Conservation (phyloP, 2,329 filamentous ascomycete species). For the Phaeosphaeriaceae sp. region DNA sequence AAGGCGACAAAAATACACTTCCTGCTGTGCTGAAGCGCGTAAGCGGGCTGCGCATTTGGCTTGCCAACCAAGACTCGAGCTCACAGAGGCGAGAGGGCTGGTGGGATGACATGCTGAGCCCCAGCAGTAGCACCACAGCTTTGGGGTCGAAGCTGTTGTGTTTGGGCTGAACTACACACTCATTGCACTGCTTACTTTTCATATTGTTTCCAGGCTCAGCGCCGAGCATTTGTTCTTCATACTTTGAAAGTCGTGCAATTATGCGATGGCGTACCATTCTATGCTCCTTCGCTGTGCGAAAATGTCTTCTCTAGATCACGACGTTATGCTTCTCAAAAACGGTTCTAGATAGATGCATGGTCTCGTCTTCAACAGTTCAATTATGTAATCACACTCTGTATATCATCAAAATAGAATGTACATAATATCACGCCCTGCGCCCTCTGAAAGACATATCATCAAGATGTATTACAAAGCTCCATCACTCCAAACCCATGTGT, state of each 20-base stretch:
- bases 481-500: not conserved
- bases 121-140: constrained; percentile 32
- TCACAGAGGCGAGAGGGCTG: constrained; percentile 33
- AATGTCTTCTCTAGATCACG: not conserved
- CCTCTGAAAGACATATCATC: no score
- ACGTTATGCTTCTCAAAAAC: not conserved
- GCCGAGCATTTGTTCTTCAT: not conserved
- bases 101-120: constrained; percentile 46
- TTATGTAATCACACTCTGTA: not conserved
- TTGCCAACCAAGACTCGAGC: constrained; percentile 36
- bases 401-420: not conserved
- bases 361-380: not conserved
- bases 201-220: not conserved
- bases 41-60: constrained; percentile 39
- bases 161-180: constrained; percentile 14
- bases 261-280: not conserved
- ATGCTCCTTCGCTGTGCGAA: not conserved
- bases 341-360: not conserved
- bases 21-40: constrained; percentile 40
- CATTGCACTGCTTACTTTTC: not conserved
- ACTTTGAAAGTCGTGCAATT: not conserved
- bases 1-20: constrained; percentile 43
- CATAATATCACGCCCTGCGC: not conserved
- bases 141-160: constrained; percentile 22
- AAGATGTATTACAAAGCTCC: not conserved